Evolutionary conservation across 148 eudicot species (phyloP), one percentile per base, ranked within the genome.

Genomic region (Gaultheria prostrata): DNA sequence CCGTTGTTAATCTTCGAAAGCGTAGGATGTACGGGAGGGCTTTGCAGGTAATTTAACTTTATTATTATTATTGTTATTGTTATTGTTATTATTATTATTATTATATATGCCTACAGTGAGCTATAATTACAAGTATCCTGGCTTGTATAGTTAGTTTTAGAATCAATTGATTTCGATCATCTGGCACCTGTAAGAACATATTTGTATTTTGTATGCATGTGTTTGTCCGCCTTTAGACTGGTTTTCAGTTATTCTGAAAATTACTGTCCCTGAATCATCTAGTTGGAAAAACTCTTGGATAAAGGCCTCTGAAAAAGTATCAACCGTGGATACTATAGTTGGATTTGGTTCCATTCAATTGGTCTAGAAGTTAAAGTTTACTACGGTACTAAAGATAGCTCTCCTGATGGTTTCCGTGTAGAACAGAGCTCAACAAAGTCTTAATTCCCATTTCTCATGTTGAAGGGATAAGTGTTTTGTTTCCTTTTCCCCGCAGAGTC

Each of bases 1-100:
- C 88, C 81, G 63, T 89, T 84, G 6, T 84, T 69, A 70, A 61
- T n/a, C 92, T 95, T 49, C 91, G 93, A 35, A 90, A 77, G 73
- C 89, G 91, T 70, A 83, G 84, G 82, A 82, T 92, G 88, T 91
- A 70, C 80, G 63, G 59, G 67, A 93, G 85, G 86, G 97, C 98
- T 43, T 92, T 95, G 87, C 97, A 93, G 98, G 98, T 93, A 48
- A 72, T 81, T 80, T 82, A 77, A 30, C 76, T 85, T 76, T 17
- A 48, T 43, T 15, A 1, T 65, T 26, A 9, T 26, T 26, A 46
- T 46, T 76, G 74, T 35, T 72, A 39, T 24, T 51, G 24, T n/a
- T n/a, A n/a, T 76, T 17, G 24, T 43, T 15, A 1, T 65, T 26
- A 9, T 26, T 26, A 46, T 46, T 76, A 78, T 35, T 72, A 39